Evolutionary conservation across 176 grass and related monocot species (phyloP).

Genomic region (Aegilops longissima): DNA sequence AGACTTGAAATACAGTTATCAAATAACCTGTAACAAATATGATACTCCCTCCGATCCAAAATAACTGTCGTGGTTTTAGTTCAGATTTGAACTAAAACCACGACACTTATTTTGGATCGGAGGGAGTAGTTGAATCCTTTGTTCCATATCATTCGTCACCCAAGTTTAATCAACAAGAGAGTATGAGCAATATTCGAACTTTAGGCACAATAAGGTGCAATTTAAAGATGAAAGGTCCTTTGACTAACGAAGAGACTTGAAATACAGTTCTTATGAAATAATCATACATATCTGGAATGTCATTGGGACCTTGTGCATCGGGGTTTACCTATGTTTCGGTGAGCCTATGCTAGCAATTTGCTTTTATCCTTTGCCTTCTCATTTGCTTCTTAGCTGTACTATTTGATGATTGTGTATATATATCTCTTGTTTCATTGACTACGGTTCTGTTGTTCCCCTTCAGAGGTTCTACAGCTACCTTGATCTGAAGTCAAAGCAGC

Average conservation of each 20-base stretch:
- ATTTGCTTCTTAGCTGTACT: background rate
- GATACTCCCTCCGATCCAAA: too few species aligned
- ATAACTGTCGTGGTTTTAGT: too few species aligned
- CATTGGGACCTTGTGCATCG: background rate
- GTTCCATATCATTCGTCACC: background rate
- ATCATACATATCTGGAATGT: conserved; percentile 3
- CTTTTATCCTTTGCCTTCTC: background rate
- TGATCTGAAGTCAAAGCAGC: conserved; percentile 80
- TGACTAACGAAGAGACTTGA: conserved; percentile 1
- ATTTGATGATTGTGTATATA: conserved; percentile 10
- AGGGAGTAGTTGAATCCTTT: too few species aligned
- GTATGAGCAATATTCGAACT: background rate
- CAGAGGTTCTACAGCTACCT: conserved; percentile 90
- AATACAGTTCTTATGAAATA: background rate
- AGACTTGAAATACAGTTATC: background rate
- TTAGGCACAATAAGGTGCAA: background rate
- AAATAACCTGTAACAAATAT: background rate
- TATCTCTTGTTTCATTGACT: conserved; percentile 22
- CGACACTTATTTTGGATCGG: too few species aligned
- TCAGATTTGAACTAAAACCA: too few species aligned
- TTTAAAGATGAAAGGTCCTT: background rate
- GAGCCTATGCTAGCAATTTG: background rate
- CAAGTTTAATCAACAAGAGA: background rate
- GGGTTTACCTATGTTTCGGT: background rate
- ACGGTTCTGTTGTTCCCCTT: conserved; percentile 12